Evolutionary conservation across 208 protist species (phyloP).

Genomic region (Crithidia bombi): DNA sequence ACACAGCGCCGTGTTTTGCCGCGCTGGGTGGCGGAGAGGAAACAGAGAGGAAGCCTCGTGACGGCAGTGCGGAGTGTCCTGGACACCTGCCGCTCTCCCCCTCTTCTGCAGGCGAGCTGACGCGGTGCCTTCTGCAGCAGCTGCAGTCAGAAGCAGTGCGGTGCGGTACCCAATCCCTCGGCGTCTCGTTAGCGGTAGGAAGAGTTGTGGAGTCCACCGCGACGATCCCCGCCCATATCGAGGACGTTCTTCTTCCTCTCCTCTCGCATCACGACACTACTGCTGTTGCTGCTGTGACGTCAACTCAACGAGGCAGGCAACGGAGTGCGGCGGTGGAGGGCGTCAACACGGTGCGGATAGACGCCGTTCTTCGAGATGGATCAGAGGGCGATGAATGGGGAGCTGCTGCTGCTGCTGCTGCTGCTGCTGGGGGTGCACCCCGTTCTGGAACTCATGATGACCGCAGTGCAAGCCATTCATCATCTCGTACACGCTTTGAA

Average conservation of each 20-base stretch:
- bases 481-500: too few relatives aligned
- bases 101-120: not conserved
- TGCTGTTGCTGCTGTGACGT: not conserved
- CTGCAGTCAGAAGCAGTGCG: conserved; percentile 23
- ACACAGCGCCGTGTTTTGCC: not conserved
- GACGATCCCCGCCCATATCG: not conserved
- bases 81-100: too few relatives aligned
- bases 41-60: too few relatives aligned
- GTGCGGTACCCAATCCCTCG: conserved; percentile 13
- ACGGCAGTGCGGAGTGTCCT: not conserved
- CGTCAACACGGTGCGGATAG: conserved; percentile 11
- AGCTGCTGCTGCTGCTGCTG: not conserved
- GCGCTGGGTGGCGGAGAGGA: too few relatives aligned
- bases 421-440: too few relatives aligned
- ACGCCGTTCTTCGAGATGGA: not conserved
- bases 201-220: not conserved
- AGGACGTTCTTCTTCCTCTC: conserved; percentile 9
- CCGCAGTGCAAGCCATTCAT: too few relatives aligned
- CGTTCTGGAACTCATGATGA: too few relatives aligned
- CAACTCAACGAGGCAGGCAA: not conserved
- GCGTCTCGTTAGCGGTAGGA: conserved; percentile 23
- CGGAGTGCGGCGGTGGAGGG: not conserved
- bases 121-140: conserved; percentile 19
- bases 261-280: not conserved
- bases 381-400: not conserved